These are phyloP conservation scores for Calonectria leucothoes DNA, from an alignment of 2,329 filamentous ascomycete species.

Conservation along the genomic window DNA sequence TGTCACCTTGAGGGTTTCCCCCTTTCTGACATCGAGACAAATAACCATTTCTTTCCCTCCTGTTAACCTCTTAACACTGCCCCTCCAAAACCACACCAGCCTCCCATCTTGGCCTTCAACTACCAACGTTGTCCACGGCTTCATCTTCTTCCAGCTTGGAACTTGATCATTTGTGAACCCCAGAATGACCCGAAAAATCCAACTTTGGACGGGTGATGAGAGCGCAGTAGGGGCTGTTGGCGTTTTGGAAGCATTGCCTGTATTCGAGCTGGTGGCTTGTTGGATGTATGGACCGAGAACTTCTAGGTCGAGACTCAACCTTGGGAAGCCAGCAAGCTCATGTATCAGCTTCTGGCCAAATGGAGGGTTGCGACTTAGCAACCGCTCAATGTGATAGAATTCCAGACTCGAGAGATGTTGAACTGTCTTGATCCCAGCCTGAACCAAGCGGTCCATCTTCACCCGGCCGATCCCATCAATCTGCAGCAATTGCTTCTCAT, in stretches of 20 bases:
- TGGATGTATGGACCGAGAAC: slow-evolving; percentile 37
- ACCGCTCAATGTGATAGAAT: slow-evolving; percentile 78
- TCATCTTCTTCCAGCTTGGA: slow-evolving; percentile 71
- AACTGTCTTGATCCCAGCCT: slow-evolving; percentile 77
- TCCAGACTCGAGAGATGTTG: slow-evolving; percentile 76
- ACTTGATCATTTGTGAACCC: slow-evolving; percentile 76
- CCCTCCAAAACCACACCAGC: slow-evolving; percentile 75
- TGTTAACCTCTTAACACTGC: slow-evolving; percentile 74
- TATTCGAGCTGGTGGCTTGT: background rate
- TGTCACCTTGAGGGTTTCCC: slow-evolving; percentile 71
- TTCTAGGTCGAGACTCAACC: slow-evolving; percentile 56
- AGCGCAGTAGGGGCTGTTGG: no score
- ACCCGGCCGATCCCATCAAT: slow-evolving; percentile 82
- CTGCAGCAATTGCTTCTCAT: slow-evolving; percentile 84
- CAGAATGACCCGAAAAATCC: slow-evolving; percentile 72
- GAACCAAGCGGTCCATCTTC: slow-evolving; percentile 78
- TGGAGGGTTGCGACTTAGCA: slow-evolving; percentile 83
- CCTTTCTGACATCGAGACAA: slow-evolving; percentile 62
- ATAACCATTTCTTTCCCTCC: slow-evolving; percentile 68
- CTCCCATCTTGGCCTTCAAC: slow-evolving; percentile 66
- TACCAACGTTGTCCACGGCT: slow-evolving; percentile 79
- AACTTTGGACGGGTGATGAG: slow-evolving; percentile 4
- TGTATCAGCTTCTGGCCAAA: slow-evolving; percentile 80
- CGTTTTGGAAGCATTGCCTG: background rate
- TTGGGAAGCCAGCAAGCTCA: slow-evolving; percentile 76